These are phyloP conservation scores for Filosporella fistucella DNA, from an alignment of 495 filamentous ascomycete genomes.

Conservation along the genomic window DNA sequence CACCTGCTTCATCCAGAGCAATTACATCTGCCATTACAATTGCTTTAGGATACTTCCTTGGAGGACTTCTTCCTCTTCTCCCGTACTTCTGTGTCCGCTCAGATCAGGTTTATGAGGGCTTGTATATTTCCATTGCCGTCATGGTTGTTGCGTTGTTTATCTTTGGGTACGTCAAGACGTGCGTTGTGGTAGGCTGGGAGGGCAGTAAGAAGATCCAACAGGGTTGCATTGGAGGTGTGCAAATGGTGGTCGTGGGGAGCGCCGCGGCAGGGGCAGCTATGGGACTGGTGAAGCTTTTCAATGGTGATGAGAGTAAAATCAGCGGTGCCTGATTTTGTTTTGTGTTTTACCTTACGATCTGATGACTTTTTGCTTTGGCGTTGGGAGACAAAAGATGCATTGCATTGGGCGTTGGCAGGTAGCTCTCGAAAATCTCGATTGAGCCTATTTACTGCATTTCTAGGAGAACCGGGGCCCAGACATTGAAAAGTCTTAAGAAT, in stretches of 20 bases:
- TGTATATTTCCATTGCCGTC: slow-evolving; percentile 64
- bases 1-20: slow-evolving; percentile 46
- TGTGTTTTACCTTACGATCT: background rate
- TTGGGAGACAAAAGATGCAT: background rate
- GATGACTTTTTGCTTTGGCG: background rate
- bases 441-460: too few species aligned
- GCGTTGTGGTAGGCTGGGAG: slow-evolving; percentile 20
- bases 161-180: slow-evolving; percentile 65
- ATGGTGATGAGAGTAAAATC: slow-evolving; percentile 21
- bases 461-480: too few species aligned
- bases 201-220: slow-evolving; percentile 19
- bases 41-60: slow-evolving; percentile 67
- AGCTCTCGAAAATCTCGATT: slow-evolving; percentile 3
- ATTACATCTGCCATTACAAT: slow-evolving; percentile 59
- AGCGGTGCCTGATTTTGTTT: background rate
- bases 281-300: slow-evolving; percentile 43
- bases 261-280: slow-evolving; percentile 42
- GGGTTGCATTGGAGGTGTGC: slow-evolving; percentile 25
- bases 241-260: slow-evolving; percentile 30
- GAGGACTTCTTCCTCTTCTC: slow-evolving; percentile 67
- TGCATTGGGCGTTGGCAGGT: background rate
- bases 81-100: slow-evolving; percentile 69
- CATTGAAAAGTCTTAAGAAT: background rate
- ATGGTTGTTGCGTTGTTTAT: slow-evolving; percentile 66
- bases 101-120: slow-evolving; percentile 49